Evolutionary conservation across 352 stramenopile genomes (phyloP), one percentile per base, ranked within the genome.

Genomic region (Phytopythium helicoides): DNA sequence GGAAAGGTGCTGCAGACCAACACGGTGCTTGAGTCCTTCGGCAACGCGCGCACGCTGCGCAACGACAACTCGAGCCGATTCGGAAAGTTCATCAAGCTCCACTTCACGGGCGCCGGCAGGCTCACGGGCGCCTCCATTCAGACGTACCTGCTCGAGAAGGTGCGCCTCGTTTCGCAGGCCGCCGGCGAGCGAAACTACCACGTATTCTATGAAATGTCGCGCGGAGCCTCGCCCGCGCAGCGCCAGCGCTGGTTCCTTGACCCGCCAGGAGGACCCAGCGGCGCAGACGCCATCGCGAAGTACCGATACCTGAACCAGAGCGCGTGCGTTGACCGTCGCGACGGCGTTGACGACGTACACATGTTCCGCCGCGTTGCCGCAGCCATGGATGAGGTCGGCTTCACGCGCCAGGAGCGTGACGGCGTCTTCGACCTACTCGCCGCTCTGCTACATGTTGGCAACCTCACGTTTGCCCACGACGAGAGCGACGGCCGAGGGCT

Each of bases 121-220:
- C 73, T 96, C 45, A 84, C 81, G 10, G 87, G 89, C 36, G 89
- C 88, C 22, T 89, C 72, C 40, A 96, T 97, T 49, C 82, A 95
- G 60, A 97, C 86, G 2, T 98, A 98, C 64, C 70, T 98, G 26
- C 73, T 98, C 33, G 95, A 98, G 63, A 98, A 98, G 66, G 87
- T 96, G 18, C 83, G 89, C 0, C 64, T 96, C 18, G 79, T 94
- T 18, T 94, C 79, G 25, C 84, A 94, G 68, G 86, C 79, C 31
- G 75, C 75, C 14, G 79, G 78, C 23, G 86, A 95, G 59, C 68
- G 86, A 37, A 94, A 91, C 63, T 95, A 92, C 58, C 86, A 95
- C 61, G 82, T 92, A 38, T 92, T 95, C 44, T 95, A 94, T 50
- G 75, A 93, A 61, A 86, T 95, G 72, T 61, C 77, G 25, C 71